Percentiles rank a stretch among this genome's conserved stretches.
These are phyloP conservation scores for Bullera alba DNA, from an alignment of 768 basidiomycete genomes.

Conservation along the genomic window DNA sequence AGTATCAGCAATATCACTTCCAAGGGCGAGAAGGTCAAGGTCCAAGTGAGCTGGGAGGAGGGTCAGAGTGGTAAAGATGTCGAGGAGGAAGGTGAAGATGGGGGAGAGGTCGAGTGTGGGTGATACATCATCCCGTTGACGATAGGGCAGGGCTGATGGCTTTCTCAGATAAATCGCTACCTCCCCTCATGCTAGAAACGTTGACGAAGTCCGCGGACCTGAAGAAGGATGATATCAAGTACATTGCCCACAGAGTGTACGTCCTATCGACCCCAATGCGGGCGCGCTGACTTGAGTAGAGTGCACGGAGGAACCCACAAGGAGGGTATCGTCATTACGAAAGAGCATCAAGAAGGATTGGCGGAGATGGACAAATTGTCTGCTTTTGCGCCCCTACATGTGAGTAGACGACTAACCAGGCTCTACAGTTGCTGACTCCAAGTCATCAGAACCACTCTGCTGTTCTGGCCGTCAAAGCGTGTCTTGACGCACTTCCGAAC, in stretches of 20 bases:
- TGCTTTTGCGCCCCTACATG: conserved; percentile 66
- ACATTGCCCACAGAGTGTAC: conserved; percentile 46
- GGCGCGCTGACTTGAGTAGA: conserved; percentile 63
- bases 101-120: conserved; percentile 40
- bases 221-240: conserved; percentile 44
- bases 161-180: conserved; percentile 31
- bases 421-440: conserved; percentile 3
- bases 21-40: conserved; percentile 47
- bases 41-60: conserved; percentile 41
- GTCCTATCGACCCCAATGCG: conserved; percentile 13
- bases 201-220: conserved; percentile 16
- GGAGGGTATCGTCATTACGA: conserved; percentile 62
- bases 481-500: conserved; percentile 58
- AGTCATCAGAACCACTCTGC: conserved; percentile 47
- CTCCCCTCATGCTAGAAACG: conserved; percentile 34
- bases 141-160: conserved; percentile 1
- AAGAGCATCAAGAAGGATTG: conserved; percentile 65
- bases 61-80: conserved; percentile 20
- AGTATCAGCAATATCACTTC: conserved; percentile 38
- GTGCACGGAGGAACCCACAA: conserved; percentile 80
- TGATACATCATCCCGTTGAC: not conserved
- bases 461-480: conserved; percentile 50
- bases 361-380: conserved; percentile 61
- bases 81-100: conserved; percentile 34
- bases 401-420: conserved; percentile 14